Base-by-base conservation (phyloP, 78 protist species). In the Acrasis kona region DNA sequence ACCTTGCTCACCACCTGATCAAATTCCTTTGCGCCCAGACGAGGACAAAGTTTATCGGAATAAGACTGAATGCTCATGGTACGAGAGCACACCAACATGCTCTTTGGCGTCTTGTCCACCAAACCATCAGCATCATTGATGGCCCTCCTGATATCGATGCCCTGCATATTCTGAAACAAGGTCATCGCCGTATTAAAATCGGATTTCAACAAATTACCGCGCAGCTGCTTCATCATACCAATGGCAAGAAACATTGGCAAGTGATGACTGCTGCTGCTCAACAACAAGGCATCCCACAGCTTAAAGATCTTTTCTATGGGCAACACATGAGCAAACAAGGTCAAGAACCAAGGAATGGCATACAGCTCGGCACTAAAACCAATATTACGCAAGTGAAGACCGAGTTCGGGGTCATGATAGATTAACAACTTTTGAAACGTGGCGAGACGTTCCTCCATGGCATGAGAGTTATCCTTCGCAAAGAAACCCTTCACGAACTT, bases 261-360 rank as follows among this genome's bases (percentile, higher is more conserved):
- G 30, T 83, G 37, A n/a, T n/a, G n/a, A n/a, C n/a, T n/a, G 27
- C 76, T 31, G n/a, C 85, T 76, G 31, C 86, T 38, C 10, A 90
- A 61, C 27, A 90, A 32, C 10, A 90, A 50, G 6, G 82, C 78
- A 73, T 90, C 95, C 91, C 91, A 90, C 12, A 83, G 67, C 19
- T 35, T 58, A 35, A 58, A 84, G 10, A 90, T 77, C 38, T 81
- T 77, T 10, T 90, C 90, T 12, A 90, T 10, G 1, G 90, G 79
- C 10, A 80, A 78, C 34, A 72, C 80, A 74, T 84, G 77, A 27
- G 84, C 39, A 74, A 83, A 90, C 10, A 83, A 39, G 19, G 95
- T 90, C 6, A 87, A 77, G 40, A 84, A 84, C 90, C 95, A 84
- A 8, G 91, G 82, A 38, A 91, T 78, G 32, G 93, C 89, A 64